Evolutionary conservation across 805 yeast species (phyloP), one percentile per base, ranked within the genome.

Genomic region (Huiozyma sinensis): DNA sequence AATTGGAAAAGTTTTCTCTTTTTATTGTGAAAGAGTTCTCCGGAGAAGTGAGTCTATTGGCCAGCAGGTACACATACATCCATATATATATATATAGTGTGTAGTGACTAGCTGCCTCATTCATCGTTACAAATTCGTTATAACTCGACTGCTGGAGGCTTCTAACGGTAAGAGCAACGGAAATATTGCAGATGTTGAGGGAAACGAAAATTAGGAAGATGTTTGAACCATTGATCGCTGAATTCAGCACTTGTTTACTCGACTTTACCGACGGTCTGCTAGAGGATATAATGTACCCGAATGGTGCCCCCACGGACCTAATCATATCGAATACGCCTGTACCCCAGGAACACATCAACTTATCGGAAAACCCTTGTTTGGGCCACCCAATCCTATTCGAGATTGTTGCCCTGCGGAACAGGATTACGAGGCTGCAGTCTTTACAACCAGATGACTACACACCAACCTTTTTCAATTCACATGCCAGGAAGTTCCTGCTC

Each of bases 341-440:
- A 5, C 31, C 29, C 1, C 12, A 30, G 4, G 38, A 41, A 10
- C 30, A 40, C 27, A 29, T 40, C 4, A 31, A 29, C 5, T 12
- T 4, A 6, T 39, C 45, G 3, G 24, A 34, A 0, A 12, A n/a
- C 27, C 36, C 30, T 6, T 52, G 49, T 29, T 41, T 57, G n/a
- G 60, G 60, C 4, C 52, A 57, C 39, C 58, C 57, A 7, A 45
- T 55, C 6, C 17, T 55, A 17, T 41, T 59, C 31, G 60, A 59
- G 36, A 24, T 55, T 13, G 46, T 57, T 6, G 50, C 50, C 28
- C 36, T 54, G 11, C 53, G 54, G 37, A 52, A 51, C 28, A 40
- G 33, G 28, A 12, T 48, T n/a, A 7, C 27, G 0, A 44, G 33
- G 12, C 10, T 42, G 5, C 43, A 38, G 13, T 13, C 12, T 3